Evolutionary conservation across 306 rosid genomes (phyloP).

Genomic region (Trichosanthes cucumerina): DNA sequence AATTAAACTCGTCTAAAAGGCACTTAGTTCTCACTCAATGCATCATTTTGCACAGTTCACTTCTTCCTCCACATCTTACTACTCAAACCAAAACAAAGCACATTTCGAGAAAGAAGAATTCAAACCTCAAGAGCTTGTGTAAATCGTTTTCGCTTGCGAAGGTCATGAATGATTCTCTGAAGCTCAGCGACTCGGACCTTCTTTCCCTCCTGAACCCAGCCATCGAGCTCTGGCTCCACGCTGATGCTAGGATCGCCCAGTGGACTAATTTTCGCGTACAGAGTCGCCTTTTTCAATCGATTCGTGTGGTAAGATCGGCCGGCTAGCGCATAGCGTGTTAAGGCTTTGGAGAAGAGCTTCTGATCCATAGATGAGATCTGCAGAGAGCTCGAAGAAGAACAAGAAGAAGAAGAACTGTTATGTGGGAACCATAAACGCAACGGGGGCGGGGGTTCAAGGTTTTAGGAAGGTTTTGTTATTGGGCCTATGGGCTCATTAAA

Average conservation of each 20-base stretch:
- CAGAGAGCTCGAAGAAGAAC: not conserved
- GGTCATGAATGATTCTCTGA: slow-evolving; percentile 68
- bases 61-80: not conserved
- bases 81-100: not conserved
- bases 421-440: not conserved
- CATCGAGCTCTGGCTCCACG: slow-evolving; percentile 50
- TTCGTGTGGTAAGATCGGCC: slow-evolving; percentile 54
- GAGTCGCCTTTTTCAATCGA: slow-evolving; percentile 37
- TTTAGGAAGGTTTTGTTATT: not conserved
- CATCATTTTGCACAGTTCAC: not conserved
- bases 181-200: slow-evolving; percentile 57
- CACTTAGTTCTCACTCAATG: not conserved
- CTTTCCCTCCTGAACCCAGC: slow-evolving; percentile 64
- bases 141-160: slow-evolving; percentile 70
- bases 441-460: not conserved
- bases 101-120: not conserved
- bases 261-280: slow-evolving; percentile 62
- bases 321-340: slow-evolving; percentile 16
- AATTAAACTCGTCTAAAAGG: not conserved
- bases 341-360: slow-evolving; percentile 30
- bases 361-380: slow-evolving; percentile 30
- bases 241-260: slow-evolving; percentile 42
- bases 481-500: not conserved
- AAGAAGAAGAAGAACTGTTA: not conserved
- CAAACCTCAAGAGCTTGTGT: slow-evolving; percentile 65